phyloP scores from a whole-genome alignment of 805 yeast species.

The Candida hispaniensis region DNA sequence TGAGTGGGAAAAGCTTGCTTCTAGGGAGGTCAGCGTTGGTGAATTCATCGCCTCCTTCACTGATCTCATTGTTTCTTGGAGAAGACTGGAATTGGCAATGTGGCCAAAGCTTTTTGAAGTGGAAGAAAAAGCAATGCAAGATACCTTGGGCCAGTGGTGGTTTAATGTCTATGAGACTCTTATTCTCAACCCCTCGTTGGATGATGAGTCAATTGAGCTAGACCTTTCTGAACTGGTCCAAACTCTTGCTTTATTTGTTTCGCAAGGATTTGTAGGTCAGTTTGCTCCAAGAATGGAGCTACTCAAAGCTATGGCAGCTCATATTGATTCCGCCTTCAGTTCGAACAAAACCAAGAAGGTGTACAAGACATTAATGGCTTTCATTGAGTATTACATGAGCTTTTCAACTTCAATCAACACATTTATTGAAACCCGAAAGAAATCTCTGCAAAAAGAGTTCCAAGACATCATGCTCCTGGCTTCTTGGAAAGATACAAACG shows the following conservation, averaged over 20 bases:
- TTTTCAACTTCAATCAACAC: slow-evolving; percentile 43
- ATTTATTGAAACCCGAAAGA: slow-evolving; percentile 37
- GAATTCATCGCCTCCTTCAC: slow-evolving; percentile 49
- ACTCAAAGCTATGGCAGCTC: slow-evolving; percentile 36
- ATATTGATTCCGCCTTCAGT: slow-evolving; percentile 20
- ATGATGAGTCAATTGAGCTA: slow-evolving; percentile 25
- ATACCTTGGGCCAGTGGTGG: slow-evolving; percentile 74
- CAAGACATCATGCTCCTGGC: slow-evolving; percentile 80
- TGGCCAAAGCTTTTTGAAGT: slow-evolving; percentile 65
- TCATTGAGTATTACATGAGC: slow-evolving; percentile 55
- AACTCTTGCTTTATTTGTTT: slow-evolving; percentile 63
- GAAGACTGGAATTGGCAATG: slow-evolving; percentile 72
- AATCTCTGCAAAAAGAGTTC: slow-evolving; percentile 61
- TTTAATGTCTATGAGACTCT: slow-evolving; percentile 77
- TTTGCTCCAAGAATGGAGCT: slow-evolving; percentile 48
- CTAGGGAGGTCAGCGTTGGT: slow-evolving; percentile 57
- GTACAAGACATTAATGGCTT: slow-evolving; percentile 41
- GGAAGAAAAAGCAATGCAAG: slow-evolving; percentile 46
- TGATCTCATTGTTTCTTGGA: slow-evolving; percentile 73
- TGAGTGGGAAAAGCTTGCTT: slow-evolving; percentile 93
- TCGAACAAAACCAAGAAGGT: slow-evolving; percentile 25
- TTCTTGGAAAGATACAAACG: slow-evolving; percentile 94
- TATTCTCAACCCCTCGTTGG: slow-evolving; percentile 20
- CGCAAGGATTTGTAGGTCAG: slow-evolving; percentile 71
- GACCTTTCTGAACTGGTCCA: slow-evolving; percentile 35